Evolutionary conservation across 495 filamentous ascomycete genomes (phyloP).

Genomic region (Hapsidospora chrysogenum): DNA sequence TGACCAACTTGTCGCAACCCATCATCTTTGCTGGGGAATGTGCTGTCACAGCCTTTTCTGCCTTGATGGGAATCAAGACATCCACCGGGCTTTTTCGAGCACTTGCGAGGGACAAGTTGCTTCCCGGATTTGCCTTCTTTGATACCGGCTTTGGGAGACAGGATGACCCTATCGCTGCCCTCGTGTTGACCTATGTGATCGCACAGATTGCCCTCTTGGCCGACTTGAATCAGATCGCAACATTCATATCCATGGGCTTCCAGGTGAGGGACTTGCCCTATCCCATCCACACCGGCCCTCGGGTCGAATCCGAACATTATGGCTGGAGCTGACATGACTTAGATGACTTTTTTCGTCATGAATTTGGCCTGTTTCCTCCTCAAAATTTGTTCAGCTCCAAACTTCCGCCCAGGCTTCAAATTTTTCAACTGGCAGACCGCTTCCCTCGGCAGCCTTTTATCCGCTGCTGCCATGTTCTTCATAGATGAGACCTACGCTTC

Average conservation of each 20-base stretch:
- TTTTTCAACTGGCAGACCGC: slow-evolving; percentile 83
- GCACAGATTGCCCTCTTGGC: slow-evolving; percentile 70
- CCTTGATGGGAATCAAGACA: slow-evolving; percentile 74
- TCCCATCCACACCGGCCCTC: too few species aligned
- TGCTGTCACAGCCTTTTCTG: slow-evolving; percentile 69
- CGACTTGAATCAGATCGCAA: slow-evolving; percentile 78
- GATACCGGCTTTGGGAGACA: slow-evolving; percentile 55
- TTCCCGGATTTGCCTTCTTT: slow-evolving; percentile 62
- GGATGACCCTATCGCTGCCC: slow-evolving; percentile 66
- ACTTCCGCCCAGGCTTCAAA: slow-evolving; percentile 76
- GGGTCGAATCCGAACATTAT: too few species aligned
- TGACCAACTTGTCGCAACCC: slow-evolving; percentile 54
- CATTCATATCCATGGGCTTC: slow-evolving; percentile 78
- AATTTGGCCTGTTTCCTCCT: slow-evolving; percentile 78
- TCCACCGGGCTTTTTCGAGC: slow-evolving; percentile 81
- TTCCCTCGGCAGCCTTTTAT: slow-evolving; percentile 51
- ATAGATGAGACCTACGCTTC: slow-evolving; percentile 73
- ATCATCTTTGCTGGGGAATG: slow-evolving; percentile 70
- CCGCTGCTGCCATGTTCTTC: slow-evolving; percentile 72
- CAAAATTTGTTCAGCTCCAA: slow-evolving; percentile 85
- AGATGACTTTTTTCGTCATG: slow-evolving; percentile 58
- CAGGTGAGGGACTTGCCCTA: too few species aligned
- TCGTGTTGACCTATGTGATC: slow-evolving; percentile 58
- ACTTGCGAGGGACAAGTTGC: slow-evolving; percentile 60
- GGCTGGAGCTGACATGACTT: slow-evolving; percentile 1